Evolutionary conservation across 2,329 filamentous ascomycete species (phyloP).

Genomic region (Rutstroemia sp.): DNA sequence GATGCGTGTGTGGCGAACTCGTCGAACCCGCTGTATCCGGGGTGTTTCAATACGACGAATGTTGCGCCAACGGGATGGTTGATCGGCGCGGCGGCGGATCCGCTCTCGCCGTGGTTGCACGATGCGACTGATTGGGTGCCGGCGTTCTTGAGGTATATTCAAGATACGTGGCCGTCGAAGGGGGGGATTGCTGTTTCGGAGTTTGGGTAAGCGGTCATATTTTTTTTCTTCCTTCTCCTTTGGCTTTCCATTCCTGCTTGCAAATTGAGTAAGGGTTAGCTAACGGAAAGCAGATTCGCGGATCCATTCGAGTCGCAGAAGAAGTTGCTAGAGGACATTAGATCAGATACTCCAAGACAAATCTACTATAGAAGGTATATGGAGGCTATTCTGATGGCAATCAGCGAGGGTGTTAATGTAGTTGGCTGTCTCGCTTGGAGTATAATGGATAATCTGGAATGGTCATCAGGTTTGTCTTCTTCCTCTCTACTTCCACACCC

Average conservation of each 20-base stretch:
- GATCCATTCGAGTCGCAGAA: constrained; percentile 23
- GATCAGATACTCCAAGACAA: constrained; percentile 71
- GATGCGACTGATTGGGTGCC: constrained; percentile 23
- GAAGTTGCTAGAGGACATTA: constrained; percentile 35
- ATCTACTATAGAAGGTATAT: constrained; percentile 74
- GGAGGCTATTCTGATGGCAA: constrained; percentile 55
- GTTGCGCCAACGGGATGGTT: constrained; percentile 3
- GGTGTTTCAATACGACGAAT: constrained; percentile 19
- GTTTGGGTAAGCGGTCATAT: constrained; percentile 16
- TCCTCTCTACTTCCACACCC: not conserved
- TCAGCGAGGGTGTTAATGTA: constrained; percentile 73
- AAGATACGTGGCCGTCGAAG: constrained; percentile 20
- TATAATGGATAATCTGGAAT: constrained; percentile 54
- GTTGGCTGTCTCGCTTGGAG: constrained; percentile 82
- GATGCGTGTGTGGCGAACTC: constrained; percentile 31
- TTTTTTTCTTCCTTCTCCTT: not conserved
- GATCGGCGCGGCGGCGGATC: constrained; percentile 22
- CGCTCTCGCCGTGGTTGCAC: constrained; percentile 21
- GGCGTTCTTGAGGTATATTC: constrained; percentile 21
- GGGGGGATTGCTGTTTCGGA: constrained; percentile 22
- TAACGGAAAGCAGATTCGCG: constrained; percentile 6
- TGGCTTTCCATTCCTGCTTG: not conserved
- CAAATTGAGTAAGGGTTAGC: not conserved
- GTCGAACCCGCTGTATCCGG: constrained; percentile 17
- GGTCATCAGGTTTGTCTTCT: constrained; percentile 32